phyloP scores from a whole-genome alignment of 495 filamentous ascomycete genomes.

The Tetracladium setigerum region DNA sequence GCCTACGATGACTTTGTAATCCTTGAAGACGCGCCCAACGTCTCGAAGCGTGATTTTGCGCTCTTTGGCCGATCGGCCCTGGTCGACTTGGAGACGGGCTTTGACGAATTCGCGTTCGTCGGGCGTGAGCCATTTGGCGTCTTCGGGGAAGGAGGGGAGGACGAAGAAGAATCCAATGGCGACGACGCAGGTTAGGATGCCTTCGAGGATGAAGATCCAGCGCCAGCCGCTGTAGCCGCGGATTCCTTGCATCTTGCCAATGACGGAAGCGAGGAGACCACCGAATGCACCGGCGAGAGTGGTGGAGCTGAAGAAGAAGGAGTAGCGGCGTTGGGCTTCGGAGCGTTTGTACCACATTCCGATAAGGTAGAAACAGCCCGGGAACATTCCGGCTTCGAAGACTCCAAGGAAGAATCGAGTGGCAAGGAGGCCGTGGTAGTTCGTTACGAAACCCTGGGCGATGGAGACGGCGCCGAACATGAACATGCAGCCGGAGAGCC shows the following conservation, averaged over 20 bases:
- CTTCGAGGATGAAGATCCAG: conserved; percentile 76
- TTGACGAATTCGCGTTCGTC: conserved; percentile 72
- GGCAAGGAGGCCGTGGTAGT: conserved; percentile 69
- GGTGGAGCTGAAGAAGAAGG: conserved; percentile 82
- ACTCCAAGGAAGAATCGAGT: conserved; percentile 84
- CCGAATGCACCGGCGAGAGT: conserved; percentile 83
- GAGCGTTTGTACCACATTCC: conserved; percentile 56
- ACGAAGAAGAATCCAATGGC: conserved; percentile 69
- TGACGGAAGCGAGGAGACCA: conserved; percentile 72
- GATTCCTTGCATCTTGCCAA: conserved; percentile 72
- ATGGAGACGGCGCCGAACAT: conserved; percentile 70
- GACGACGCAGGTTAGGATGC: conserved; percentile 63
- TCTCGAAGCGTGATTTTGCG: conserved; percentile 55
- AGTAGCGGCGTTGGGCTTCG: conserved; percentile 84
- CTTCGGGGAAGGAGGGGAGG: conserved; percentile 70
- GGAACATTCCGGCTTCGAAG: conserved; percentile 88
- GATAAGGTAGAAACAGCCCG: conserved; percentile 75
- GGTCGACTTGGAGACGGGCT: conserved; percentile 67
- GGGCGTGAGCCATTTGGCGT: conserved; percentile 57
- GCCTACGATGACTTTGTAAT: conserved; percentile 59
- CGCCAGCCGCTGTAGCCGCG: conserved; percentile 75
- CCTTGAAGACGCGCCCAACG: conserved; percentile 64
- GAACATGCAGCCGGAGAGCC: conserved; percentile 78
- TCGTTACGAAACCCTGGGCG: conserved; percentile 72
- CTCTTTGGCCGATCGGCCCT: conserved; percentile 65